Conservation (phyloP, 371 early-diverging fungal species). For the Lichtheimia ornata region DNA sequence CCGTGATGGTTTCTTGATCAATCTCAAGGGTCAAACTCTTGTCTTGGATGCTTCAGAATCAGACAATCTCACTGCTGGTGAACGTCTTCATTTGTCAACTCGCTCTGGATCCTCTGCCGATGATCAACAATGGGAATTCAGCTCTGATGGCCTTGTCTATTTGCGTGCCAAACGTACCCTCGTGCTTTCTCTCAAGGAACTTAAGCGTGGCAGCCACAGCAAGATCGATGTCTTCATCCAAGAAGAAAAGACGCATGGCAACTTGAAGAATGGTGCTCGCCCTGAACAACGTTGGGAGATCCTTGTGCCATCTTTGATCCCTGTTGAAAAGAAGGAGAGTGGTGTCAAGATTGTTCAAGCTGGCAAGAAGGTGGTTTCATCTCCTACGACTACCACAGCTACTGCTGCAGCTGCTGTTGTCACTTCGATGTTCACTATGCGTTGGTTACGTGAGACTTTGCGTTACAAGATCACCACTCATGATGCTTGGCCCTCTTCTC, state of each 20-base stretch:
- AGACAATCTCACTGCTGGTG: constrained; percentile 24
- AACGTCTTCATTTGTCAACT: constrained; percentile 28
- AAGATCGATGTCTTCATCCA: constrained; percentile 40
- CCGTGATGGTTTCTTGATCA: constrained; percentile 47
- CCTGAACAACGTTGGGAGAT: constrained; percentile 48
- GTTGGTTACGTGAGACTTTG: constrained; percentile 36
- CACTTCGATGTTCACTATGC: constrained; percentile 29
- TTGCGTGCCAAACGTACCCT: constrained; percentile 31
- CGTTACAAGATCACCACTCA: constrained; percentile 27
- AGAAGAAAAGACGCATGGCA: constrained; percentile 33
- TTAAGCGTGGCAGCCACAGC: constrained; percentile 22
- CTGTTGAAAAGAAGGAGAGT: constrained; percentile 26
- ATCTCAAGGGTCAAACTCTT: constrained; percentile 42
- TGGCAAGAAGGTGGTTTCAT: constrained; percentile 29
- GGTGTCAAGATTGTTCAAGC: constrained; percentile 38
- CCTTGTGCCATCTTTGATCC: constrained; percentile 41
- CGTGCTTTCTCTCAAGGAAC: constrained; percentile 39
- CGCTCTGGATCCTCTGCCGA: constrained; percentile 15
- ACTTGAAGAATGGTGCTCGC: constrained; percentile 31
- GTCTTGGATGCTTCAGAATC: constrained; percentile 34
- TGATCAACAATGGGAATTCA: constrained; percentile 46
- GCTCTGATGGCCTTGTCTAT: constrained; percentile 28
- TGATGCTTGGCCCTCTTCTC: constrained; percentile 32
- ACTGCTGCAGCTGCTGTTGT: constrained; percentile 24
- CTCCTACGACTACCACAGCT: constrained; percentile 24